Percentiles rank a stretch among this genome's conserved stretches.
These are phyloP conservation scores for Leucocoprinus sp. DNA, from an alignment of 768 basidiomycete species.

Conservation along the genomic window DNA sequence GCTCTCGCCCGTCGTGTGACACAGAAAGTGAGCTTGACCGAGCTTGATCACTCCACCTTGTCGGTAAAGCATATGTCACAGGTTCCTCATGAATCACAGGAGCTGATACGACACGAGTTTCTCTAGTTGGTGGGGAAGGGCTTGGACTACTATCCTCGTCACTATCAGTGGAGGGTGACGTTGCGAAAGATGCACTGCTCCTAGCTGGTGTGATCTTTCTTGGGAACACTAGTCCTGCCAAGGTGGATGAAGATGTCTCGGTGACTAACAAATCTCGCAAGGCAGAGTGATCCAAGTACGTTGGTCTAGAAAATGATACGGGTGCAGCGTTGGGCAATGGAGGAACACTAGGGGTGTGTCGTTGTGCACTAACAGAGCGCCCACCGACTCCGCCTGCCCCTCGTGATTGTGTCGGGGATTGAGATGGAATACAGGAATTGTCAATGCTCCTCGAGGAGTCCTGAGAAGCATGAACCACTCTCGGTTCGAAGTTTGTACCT, in stretches of 20 bases:
- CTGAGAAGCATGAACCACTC: slow-evolving; percentile 52
- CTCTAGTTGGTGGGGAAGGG: slow-evolving; percentile 33
- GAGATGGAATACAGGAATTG: slow-evolving; percentile 31
- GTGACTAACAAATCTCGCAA: slow-evolving; percentile 64
- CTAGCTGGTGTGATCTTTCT: slow-evolving; percentile 24
- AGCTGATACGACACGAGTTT: slow-evolving; percentile 13
- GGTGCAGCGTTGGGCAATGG: slow-evolving; percentile 22
- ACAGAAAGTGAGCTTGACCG: slow-evolving; percentile 52
- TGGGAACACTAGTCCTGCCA: slow-evolving; percentile 21
- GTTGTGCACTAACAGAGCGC: slow-evolving; percentile 15
- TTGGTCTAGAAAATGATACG: slow-evolving; percentile 51
- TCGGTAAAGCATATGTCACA: slow-evolving; percentile 50
- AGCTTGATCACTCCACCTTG: slow-evolving; percentile 70
- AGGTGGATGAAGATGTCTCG: slow-evolving; percentile 28
- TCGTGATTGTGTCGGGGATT: slow-evolving; percentile 22
- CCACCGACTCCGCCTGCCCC: slow-evolving; percentile 16
- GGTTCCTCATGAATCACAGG: slow-evolving; percentile 27
- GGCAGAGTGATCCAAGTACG: slow-evolving; percentile 72
- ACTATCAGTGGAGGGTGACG: slow-evolving; percentile 46
- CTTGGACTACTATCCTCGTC: slow-evolving; percentile 58
- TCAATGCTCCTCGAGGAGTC: slow-evolving; percentile 34
- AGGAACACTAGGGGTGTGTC: slow-evolving; percentile 21
- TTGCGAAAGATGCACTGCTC: slow-evolving; percentile 15
- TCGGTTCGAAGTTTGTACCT: slow-evolving; percentile 45
- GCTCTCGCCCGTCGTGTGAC: slow-evolving; percentile 63